phyloP scores from a whole-genome alignment of 768 basidiomycete genomes.

The Trametes coccinea region DNA sequence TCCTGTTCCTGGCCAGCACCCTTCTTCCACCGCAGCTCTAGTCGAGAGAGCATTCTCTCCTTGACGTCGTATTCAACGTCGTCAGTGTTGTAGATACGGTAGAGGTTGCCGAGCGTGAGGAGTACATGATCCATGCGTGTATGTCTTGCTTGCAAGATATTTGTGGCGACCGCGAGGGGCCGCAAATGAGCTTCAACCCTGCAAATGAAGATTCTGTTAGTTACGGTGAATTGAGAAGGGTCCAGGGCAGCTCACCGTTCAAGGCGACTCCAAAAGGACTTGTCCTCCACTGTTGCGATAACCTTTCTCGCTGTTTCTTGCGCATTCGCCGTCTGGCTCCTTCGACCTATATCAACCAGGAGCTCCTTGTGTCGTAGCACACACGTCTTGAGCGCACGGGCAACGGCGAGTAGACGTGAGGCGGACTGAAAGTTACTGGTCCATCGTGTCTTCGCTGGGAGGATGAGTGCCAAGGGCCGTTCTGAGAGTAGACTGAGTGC shows the following conservation, averaged over 20 bases:
- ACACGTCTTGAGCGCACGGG: neutral
- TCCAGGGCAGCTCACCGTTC: neutral
- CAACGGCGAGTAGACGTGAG: conserved; percentile 9
- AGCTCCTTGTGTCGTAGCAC: neutral
- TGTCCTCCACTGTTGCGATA: conserved; percentile 1
- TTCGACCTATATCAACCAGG: neutral
- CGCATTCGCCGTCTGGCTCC: conserved; percentile 15
- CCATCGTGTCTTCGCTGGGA: conserved; percentile 22
- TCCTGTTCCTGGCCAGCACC: conserved; percentile 34
- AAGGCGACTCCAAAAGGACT: conserved; percentile 4
- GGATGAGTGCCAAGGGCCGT: conserved; percentile 6
- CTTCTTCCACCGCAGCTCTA: conserved; percentile 37
- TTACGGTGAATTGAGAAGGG: neutral
- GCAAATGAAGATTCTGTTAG: neutral
- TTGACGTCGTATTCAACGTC: conserved; percentile 14
- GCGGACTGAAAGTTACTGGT: conserved; percentile 18
- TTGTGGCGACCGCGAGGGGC: conserved; percentile 19
- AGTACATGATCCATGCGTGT: conserved; percentile 22
- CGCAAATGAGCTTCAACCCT: neutral
- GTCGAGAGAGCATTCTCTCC: conserved; percentile 28
- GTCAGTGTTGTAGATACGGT: conserved; percentile 24
- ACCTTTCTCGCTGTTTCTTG: neutral
- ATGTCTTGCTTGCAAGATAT: conserved; percentile 18
- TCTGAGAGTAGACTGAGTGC: too few species aligned
- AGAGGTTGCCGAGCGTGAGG: conserved; percentile 21